phyloP scores from a whole-genome alignment of 2,329 filamentous ascomycete species.

The Colletotrichum caudatum region DNA sequence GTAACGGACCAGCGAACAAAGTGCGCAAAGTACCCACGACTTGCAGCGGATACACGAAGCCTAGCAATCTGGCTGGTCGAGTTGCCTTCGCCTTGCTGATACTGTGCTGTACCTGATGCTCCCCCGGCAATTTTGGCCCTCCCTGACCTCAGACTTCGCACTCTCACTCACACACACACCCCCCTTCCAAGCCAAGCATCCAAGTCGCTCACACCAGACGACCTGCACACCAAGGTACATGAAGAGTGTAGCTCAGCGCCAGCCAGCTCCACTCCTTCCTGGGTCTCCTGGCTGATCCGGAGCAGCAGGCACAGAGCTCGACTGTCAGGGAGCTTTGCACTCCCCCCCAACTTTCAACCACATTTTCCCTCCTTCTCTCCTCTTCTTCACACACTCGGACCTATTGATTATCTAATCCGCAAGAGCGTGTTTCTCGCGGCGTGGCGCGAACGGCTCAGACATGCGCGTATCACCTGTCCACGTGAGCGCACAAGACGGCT shows the following conservation, averaged over 20 bases:
- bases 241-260: slow-evolving; percentile 33
- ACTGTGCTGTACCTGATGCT: slow-evolving; percentile 42
- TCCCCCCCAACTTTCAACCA: slow-evolving; percentile 47
- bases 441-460: background rate
- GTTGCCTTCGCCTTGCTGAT: slow-evolving; percentile 35
- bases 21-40: slow-evolving; percentile 40
- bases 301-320: slow-evolving; percentile 28
- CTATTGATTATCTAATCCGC: slow-evolving; percentile 11
- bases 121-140: slow-evolving; percentile 33
- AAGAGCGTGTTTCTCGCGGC: background rate
- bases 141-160: slow-evolving; percentile 32
- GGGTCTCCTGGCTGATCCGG: slow-evolving; percentile 39
- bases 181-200: slow-evolving; percentile 39
- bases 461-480: background rate
- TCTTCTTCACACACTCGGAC: slow-evolving; percentile 9
- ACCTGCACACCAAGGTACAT: slow-evolving; percentile 35
- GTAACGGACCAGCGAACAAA: slow-evolving; percentile 32
- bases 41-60: slow-evolving; percentile 37
- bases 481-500: background rate
- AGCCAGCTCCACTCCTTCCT: slow-evolving; percentile 39
- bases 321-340: slow-evolving; percentile 49
- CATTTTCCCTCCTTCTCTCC: slow-evolving; percentile 48
- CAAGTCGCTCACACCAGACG: slow-evolving; percentile 41
- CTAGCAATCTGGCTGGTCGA: slow-evolving; percentile 36
- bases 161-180: slow-evolving; percentile 6